A percentile compares a stretch with the other conserved stretches of the same genome.
phyloP scores from a whole-genome alignment of 345 rosid genomes.

The Eutrema yunnanense region DNA sequence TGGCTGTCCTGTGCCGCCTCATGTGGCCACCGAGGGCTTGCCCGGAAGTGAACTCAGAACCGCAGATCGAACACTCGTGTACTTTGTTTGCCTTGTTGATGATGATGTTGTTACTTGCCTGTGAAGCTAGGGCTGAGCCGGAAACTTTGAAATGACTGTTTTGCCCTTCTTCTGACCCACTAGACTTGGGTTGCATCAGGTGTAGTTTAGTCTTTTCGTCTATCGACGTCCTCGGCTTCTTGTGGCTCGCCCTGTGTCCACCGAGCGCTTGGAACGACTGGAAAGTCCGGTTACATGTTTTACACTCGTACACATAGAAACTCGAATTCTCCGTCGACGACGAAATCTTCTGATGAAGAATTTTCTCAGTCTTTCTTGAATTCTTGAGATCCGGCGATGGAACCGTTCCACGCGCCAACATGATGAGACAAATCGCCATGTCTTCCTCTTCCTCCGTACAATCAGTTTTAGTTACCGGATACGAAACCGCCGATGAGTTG shows the following conservation, averaged over 20 bases:
- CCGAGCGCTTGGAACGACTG: conserved; percentile 96
- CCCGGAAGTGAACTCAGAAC: conserved; percentile 83
- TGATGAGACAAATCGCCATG: conserved; percentile 83
- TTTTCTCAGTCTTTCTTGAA: conserved; percentile 32
- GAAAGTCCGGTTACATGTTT: conserved; percentile 77
- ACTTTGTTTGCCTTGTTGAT: conserved; percentile 37
- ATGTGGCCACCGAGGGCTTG: conserved; percentile 99
- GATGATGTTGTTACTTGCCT: conserved; percentile 29
- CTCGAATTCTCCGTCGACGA: conserved; percentile 35
- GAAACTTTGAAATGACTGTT: conserved; percentile 11
- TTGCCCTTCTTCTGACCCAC: conserved; percentile 10
- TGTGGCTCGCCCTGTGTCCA: conserved; percentile 96
- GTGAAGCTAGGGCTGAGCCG: conserved; percentile 36
- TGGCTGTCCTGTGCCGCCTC: conserved; percentile 75
- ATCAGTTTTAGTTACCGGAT: conserved; percentile 39
- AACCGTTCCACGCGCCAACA: conserved; percentile 55
- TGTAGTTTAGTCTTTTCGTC: conserved; percentile 30
- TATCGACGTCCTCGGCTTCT: conserved; percentile 42
- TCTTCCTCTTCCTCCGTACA: conserved; percentile 77
- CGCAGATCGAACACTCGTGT: conserved; percentile 95
- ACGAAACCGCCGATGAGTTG: conserved; percentile 30
- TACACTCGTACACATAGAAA: conserved; percentile 77
- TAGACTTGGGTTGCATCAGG: conserved; percentile 10
- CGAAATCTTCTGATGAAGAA: conserved; percentile 18
- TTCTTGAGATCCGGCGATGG: conserved; percentile 23